phyloP scores from a whole-genome alignment of 495 filamentous ascomycete species.

The Ramalina peruviana region DNA sequence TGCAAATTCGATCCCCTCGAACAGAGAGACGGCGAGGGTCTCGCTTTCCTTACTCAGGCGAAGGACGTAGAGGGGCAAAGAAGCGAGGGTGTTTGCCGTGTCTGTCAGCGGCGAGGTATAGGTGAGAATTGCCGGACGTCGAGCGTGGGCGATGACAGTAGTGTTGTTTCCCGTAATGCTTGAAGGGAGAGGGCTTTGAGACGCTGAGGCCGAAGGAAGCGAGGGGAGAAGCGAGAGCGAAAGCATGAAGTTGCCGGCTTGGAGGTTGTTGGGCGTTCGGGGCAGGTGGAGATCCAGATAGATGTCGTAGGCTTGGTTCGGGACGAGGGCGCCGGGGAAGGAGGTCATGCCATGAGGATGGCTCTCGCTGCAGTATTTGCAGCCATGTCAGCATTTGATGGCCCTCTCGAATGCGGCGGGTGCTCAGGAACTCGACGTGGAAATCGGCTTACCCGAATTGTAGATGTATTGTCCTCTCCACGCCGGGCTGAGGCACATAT shows the following conservation, averaged over 20 bases:
- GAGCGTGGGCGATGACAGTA: slow-evolving; percentile 24
- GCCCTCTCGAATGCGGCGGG: not conserved
- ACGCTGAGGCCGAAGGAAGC: slow-evolving; percentile 7
- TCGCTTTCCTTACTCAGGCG: slow-evolving; percentile 43
- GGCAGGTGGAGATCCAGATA: slow-evolving; percentile 60
- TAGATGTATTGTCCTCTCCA: slow-evolving; percentile 56
- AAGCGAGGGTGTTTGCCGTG: slow-evolving; percentile 30
- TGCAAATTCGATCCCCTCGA: slow-evolving; percentile 53
- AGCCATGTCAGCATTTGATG: not conserved
- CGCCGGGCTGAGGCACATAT: slow-evolving; percentile 61
- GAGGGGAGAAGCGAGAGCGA: slow-evolving; percentile 47
- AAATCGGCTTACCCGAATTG: slow-evolving; percentile 56
- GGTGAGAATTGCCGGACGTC: slow-evolving; percentile 51
- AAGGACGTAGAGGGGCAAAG: slow-evolving; percentile 45
- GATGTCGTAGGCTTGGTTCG: slow-evolving; percentile 49
- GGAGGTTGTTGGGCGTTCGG: slow-evolving; percentile 37
- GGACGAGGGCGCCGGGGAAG: slow-evolving; percentile 27
- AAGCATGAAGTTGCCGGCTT: slow-evolving; percentile 84
- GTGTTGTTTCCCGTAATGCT: slow-evolving; percentile 16
- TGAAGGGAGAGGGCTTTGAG: slow-evolving; percentile 1
- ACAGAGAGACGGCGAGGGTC: slow-evolving; percentile 50
- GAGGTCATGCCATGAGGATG: slow-evolving; percentile 31
- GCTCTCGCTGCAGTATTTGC: slow-evolving; percentile 18
- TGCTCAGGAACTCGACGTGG: too few species aligned
- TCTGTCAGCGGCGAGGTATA: slow-evolving; percentile 49